Evolutionary conservation across 2,329 filamentous ascomycete species (phyloP).

Genomic region (Penicillium capsulatum): DNA sequence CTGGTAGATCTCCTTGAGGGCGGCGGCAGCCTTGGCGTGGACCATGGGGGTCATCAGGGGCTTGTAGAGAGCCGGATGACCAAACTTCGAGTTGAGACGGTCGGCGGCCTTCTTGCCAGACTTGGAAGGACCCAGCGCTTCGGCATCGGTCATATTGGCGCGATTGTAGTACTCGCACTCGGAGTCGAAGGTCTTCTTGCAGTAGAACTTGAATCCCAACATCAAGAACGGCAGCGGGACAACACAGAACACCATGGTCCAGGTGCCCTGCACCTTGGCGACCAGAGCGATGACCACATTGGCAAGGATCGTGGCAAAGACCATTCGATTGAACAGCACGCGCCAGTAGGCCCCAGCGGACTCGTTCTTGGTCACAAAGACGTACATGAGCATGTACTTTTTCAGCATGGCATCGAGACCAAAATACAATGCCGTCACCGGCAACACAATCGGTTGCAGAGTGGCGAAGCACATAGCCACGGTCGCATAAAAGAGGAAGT

Average conservation of each 20-base stretch:
- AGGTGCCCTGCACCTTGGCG: conserved; percentile 65
- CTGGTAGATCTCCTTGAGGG: conserved; percentile 79
- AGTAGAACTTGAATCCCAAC: conserved; percentile 82
- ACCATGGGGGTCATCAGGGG: conserved; percentile 94
- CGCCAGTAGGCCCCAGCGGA: conserved; percentile 93
- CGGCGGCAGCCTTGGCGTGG: conserved; percentile 79
- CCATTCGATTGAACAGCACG: conserved; percentile 83
- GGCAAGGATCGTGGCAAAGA: conserved; percentile 74
- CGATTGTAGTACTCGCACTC: conserved; percentile 77
- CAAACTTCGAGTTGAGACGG: conserved; percentile 73
- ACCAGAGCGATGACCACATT: conserved; percentile 75
- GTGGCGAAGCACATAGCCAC: conserved; percentile 80
- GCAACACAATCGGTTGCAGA: conserved; percentile 81
- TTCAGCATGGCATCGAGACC: conserved; percentile 80
- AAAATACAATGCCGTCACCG: conserved; percentile 87
- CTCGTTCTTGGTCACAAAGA: conserved; percentile 95
- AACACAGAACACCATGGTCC: conserved; percentile 62
- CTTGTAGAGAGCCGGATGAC: conserved; percentile 81
- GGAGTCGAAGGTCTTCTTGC: conserved; percentile 68
- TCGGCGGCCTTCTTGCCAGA: conserved; percentile 47
- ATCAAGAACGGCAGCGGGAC: conserved; percentile 74
- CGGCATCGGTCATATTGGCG: conserved; percentile 52
- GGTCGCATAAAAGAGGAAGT: conserved; percentile 90
- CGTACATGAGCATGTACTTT: conserved; percentile 91
- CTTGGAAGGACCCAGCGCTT: conserved; percentile 39